Percentiles rank a stretch among this genome's conserved stretches.
Conservation (phyloP, 129 eudicot species). For the Saussurea involucrata region DNA sequence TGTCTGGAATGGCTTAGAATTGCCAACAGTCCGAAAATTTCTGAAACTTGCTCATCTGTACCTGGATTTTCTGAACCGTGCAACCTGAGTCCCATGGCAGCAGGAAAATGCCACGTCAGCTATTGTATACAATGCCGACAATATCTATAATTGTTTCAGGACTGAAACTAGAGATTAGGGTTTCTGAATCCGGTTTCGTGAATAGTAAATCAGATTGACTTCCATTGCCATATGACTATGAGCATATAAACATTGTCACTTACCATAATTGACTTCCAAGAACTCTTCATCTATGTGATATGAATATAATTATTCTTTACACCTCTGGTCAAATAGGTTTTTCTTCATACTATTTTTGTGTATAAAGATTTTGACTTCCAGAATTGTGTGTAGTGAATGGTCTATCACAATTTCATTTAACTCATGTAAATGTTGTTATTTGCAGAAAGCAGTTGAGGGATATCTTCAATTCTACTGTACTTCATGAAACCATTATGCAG, state of each 20-base stretch:
- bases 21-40: too few relatives aligned
- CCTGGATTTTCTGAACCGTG: too few relatives aligned
- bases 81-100: too few relatives aligned
- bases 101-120: too few relatives aligned
- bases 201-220: too few relatives aligned
- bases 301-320: not conserved
- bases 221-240: too few relatives aligned
- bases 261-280: not conserved
- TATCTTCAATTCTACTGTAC: slow-evolving; percentile 50
- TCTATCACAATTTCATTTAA: slow-evolving; percentile 4
- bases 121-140: too few relatives aligned
- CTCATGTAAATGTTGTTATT: slow-evolving; percentile 12
- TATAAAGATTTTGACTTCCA: not conserved
- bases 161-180: too few relatives aligned
- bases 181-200: too few relatives aligned
- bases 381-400: not conserved
- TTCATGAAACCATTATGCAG: slow-evolving; percentile 66
- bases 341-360: not conserved
- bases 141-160: too few relatives aligned
- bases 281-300: not conserved
- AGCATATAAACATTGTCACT: not conserved
- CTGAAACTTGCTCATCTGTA: too few relatives aligned
- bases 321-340: not conserved
- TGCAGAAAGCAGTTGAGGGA: slow-evolving; percentile 90
- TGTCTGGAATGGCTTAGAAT: too few relatives aligned